Evolutionary conservation across 2,329 filamentous ascomycete genomes (phyloP).

Genomic region (Tympanopsis confertula): DNA sequence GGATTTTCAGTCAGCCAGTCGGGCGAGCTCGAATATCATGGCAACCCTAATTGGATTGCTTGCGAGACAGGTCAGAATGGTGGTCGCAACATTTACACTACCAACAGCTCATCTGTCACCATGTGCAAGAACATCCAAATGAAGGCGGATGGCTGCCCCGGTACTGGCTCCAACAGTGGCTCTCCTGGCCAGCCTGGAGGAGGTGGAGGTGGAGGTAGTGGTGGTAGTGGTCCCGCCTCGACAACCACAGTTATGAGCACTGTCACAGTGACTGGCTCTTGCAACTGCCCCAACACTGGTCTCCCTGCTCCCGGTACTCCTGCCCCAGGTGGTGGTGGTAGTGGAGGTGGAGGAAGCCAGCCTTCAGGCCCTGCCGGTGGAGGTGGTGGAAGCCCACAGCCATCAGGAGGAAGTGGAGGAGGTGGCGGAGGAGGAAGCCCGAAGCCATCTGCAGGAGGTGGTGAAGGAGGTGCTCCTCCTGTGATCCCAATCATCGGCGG

Average conservation of each 20-base stretch:
- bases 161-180: slow-evolving; percentile 5
- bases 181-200: slow-evolving; percentile 1
- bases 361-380: neutral
- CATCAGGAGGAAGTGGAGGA: too few relatives aligned
- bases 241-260: neutral
- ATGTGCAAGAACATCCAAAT: slow-evolving; percentile 38
- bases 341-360: neutral
- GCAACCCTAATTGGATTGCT: slow-evolving; percentile 41
- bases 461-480: too few relatives aligned
- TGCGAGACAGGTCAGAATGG: slow-evolving; percentile 43
- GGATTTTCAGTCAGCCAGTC: slow-evolving; percentile 44
- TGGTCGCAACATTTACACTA: slow-evolving; percentile 42
- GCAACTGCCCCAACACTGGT: neutral
- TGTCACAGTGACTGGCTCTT: too few relatives aligned
- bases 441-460: too few relatives aligned
- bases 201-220: neutral
- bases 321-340: neutral
- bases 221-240: neutral
- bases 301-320: neutral
- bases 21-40: slow-evolving; percentile 38
- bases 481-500: too few relatives aligned
- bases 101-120: slow-evolving; percentile 18
- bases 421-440: too few relatives aligned
- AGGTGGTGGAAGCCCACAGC: too few relatives aligned
- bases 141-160: slow-evolving; percentile 23